These are phyloP conservation scores for Paramyrothecium roridum DNA, from an alignment of 2,329 filamentous ascomycete species.

Conservation along the genomic window DNA sequence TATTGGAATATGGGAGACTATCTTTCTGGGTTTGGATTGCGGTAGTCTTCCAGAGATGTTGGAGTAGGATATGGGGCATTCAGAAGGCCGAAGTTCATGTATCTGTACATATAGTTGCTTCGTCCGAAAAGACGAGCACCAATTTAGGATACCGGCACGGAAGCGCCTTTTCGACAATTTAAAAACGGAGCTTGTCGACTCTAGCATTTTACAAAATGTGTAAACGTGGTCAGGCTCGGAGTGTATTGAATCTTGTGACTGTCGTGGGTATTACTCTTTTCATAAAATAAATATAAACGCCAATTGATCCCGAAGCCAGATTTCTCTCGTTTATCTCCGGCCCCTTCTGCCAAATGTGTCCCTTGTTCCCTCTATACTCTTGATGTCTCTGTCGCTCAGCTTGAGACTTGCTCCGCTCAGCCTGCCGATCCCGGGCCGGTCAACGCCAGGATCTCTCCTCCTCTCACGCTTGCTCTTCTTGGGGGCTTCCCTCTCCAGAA, in stretches of 20 bases:
- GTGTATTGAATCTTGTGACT: too few relatives aligned
- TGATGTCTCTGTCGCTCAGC: constrained; percentile 74
- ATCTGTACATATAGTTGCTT: constrained; percentile 27
- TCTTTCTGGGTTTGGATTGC: background rate
- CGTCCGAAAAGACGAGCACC: constrained; percentile 3
- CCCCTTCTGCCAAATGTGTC: constrained; percentile 37
- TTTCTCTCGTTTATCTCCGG: constrained; percentile 15
- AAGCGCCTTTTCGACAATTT: constrained; percentile 2
- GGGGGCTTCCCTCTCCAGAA: constrained; percentile 63
- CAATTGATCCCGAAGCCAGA: too few relatives aligned
- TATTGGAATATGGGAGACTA: background rate
- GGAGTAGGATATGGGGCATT: constrained; percentile 6
- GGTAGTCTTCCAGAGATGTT: constrained; percentile 5
- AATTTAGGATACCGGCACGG: constrained; percentile 12
- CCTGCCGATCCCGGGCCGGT: constrained; percentile 74
- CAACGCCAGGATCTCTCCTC: constrained; percentile 59
- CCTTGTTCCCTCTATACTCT: constrained; percentile 59
- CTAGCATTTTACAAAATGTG: background rate
- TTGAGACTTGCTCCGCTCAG: constrained; percentile 77
- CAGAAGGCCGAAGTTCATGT: constrained; percentile 11
- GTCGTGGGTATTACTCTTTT: too few relatives aligned
- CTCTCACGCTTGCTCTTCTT: constrained; percentile 36
- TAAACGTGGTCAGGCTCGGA: background rate
- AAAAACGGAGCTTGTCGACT: background rate
- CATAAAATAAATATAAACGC: too few relatives aligned